phyloP scores from a whole-genome alignment of 169 alveolate species.

The Eimeria necatrix region DNA sequence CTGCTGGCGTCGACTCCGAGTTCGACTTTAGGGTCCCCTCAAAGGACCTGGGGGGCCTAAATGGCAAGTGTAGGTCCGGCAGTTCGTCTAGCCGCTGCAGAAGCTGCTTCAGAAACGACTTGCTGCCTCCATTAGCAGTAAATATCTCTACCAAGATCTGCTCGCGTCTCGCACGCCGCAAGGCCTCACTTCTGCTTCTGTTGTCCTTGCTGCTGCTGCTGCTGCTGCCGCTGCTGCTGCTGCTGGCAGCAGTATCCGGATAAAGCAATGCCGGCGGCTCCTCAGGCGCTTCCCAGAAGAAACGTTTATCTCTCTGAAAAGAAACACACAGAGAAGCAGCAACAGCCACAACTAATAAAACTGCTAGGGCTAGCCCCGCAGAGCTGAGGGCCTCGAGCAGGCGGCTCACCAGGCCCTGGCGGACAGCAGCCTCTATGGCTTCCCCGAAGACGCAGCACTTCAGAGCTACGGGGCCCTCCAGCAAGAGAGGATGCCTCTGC shows the following conservation, averaged over 20 bases:
- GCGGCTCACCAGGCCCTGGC: constrained; percentile 41
- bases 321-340: neutral
- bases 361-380: neutral
- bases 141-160: constrained; percentile 2
- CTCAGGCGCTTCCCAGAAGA: constrained; percentile 61
- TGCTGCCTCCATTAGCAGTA: constrained; percentile 61
- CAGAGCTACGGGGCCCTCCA: constrained; percentile 30
- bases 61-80: constrained; percentile 53
- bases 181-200: constrained; percentile 28
- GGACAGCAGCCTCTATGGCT: constrained; percentile 10
- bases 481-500: neutral
- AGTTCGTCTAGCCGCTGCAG: constrained; percentile 60
- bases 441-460: constrained; percentile 51
- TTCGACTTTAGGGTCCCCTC: neutral
- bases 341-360: neutral
- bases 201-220: constrained; percentile 40
- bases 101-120: constrained; percentile 11
- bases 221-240: constrained; percentile 31
- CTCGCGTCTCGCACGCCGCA: neutral
- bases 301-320: constrained; percentile 19
- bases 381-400: neutral
- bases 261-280: neutral
- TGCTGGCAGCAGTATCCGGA: neutral
- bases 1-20: neutral
- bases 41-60: neutral